A percentile compares a stretch with the other conserved stretches of the same genome.
Evolutionary conservation across 2,329 filamentous ascomycete genomes (phyloP).

Genomic region (Aspergillus glaucus): DNA sequence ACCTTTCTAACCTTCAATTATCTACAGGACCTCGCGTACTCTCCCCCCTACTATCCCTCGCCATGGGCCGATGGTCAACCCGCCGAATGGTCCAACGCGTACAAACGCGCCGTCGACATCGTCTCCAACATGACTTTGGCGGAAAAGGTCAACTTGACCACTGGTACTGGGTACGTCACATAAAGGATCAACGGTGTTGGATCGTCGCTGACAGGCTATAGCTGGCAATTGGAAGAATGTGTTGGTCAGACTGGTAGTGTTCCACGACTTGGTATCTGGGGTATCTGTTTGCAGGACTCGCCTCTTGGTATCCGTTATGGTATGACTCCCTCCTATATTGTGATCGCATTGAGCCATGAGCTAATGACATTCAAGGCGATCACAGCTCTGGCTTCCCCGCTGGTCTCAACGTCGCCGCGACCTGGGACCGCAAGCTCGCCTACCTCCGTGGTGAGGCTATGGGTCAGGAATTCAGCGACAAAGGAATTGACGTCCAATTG

Average conservation of each 20-base stretch:
- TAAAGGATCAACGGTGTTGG: background rate
- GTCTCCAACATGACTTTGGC: conserved; percentile 75
- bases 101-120: conserved; percentile 67
- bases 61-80: conserved; percentile 70
- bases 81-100: conserved; percentile 69
- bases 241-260: conserved; percentile 62
- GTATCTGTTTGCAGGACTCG: conserved; percentile 81
- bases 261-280: conserved; percentile 52
- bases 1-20: background rate
- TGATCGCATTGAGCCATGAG: background rate
- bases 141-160: conserved; percentile 94
- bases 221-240: conserved; percentile 64
- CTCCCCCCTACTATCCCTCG: conserved; percentile 71
- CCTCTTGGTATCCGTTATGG: conserved; percentile 70
- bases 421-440: conserved; percentile 69
- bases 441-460: conserved; percentile 64
- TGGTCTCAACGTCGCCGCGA: conserved; percentile 73
- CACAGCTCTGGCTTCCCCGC: conserved; percentile 76
- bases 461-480: conserved; percentile 67
- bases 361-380: conserved; percentile 47
- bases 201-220: conserved; percentile 19
- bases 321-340: conserved; percentile 22
- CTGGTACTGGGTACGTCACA: conserved; percentile 66
- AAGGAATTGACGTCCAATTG: conserved; percentile 68
- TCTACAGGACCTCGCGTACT: conserved; percentile 32